Evolutionary conservation across 129 eudicot species (phyloP), one percentile per base, ranked within the genome.

Genomic region (Calendula officinalis): DNA sequence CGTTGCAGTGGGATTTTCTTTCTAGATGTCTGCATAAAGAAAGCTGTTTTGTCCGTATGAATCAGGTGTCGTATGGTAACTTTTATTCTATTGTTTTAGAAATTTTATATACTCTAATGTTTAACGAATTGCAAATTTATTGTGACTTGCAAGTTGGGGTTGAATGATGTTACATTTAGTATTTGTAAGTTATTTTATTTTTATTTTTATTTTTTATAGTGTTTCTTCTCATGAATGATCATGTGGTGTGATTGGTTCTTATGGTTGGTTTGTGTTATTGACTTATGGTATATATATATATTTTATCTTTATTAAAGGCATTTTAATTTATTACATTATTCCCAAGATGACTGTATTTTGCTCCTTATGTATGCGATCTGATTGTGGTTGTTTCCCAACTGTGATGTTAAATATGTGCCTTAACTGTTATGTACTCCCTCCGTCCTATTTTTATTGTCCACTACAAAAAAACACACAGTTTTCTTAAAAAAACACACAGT

Each of bases 11-110:
- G 62, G 49, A 22, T 38, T 64, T 17, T 56, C 32, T 11, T 45
- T 50, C 49, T 77, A 35, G 56, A 65, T 51, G 68, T 70, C 34
- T 70, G 77, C 73, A 77, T 77, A 41, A 74, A 70, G 68, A 70
- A 77, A 48, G 52, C 43, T 53, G 2, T 9, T 6, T 48, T 4
- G 5, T 8, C 48, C 2, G 39, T 39, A 30, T 58, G 73, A 74
- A 8, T 30, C 14, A 4, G 66, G 16, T 43, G 36, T 57, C 56
- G 62, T 59, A 40, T 27, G 5, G n/a, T 10, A 9, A 51, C 0
- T 60, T 35, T 37, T 62, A 69, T 41, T 34, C 8, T 72, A 4
- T 56, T 55, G 36, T 56, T 38, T 33, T 56, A 17, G 1, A 8
- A 37, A 38, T 44, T 8, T 64, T 55, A 27, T 36, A n/a, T n/a